A percentile compares a stretch with the other conserved stretches of the same genome.
Evolutionary conservation across 306 rosid genomes (phyloP).

Genomic region (Cicer chorassanicum): DNA sequence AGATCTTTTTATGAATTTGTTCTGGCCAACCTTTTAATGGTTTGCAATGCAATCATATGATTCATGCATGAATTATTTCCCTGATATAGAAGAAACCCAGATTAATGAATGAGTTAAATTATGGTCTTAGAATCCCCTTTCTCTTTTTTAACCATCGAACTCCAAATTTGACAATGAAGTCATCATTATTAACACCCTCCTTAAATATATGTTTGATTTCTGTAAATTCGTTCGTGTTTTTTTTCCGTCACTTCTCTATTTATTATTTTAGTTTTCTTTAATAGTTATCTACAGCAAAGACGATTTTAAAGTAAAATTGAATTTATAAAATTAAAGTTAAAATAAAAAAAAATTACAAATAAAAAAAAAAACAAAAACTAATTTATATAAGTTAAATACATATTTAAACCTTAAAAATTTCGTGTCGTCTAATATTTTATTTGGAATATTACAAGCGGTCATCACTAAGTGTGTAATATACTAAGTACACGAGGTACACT

Average conservation of each 20-base stretch:
- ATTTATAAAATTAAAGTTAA: too few species aligned
- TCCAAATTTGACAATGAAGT: conserved; percentile 34
- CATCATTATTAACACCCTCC: neutral
- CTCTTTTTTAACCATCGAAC: neutral
- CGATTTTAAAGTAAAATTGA: too few species aligned
- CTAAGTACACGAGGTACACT: conserved; percentile 52
- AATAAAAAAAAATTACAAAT: too few species aligned
- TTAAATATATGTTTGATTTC: too few species aligned
- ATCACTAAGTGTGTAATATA: neutral
- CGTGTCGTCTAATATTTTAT: conserved; percentile 10
- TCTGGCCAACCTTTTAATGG: neutral
- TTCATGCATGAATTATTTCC: conserved; percentile 22
- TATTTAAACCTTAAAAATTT: too few species aligned
- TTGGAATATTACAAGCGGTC: conserved; percentile 32
- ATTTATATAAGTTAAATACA: too few species aligned
- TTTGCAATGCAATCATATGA: conserved; percentile 23
- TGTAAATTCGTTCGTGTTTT: too few species aligned
- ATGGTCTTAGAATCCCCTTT: neutral
- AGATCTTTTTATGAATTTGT: neutral
- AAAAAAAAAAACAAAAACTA: too few species aligned
- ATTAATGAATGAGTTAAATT: conserved; percentile 15
- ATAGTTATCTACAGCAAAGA: too few species aligned
- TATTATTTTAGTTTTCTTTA: too few species aligned
- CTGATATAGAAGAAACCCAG: conserved; percentile 16
- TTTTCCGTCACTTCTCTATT: too few species aligned